Conservation (phyloP, 352 stramenopile genomes). For the Globisporangium yorkense region DNA sequence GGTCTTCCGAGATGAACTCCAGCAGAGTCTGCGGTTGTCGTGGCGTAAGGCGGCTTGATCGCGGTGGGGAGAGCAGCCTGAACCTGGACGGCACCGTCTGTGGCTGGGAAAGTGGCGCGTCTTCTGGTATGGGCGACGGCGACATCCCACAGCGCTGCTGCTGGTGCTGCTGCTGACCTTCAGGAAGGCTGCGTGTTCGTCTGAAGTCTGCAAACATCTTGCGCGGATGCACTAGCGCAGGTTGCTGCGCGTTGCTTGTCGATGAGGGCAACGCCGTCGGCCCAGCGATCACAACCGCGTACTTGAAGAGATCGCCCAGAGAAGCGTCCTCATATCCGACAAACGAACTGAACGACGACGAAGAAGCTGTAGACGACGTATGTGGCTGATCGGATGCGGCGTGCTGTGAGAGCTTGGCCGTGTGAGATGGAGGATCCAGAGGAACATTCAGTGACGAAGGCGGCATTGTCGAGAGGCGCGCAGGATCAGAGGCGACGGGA, state of each 20-base stretch:
- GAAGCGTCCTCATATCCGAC: constrained; percentile 38
- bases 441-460: too few species aligned
- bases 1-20: constrained; percentile 28
- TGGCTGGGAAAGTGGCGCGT: constrained; percentile 12
- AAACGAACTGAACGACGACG: constrained; percentile 18
- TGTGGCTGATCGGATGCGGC: background rate
- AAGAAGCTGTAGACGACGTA: constrained; percentile 1
- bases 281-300: constrained; percentile 55
- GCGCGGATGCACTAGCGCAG: constrained; percentile 17
- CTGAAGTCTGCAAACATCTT: constrained; percentile 31
- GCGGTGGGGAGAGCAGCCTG: constrained; percentile 17
- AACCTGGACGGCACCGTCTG: constrained; percentile 15
- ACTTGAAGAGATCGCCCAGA: constrained; percentile 62
- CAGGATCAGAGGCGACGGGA: too few species aligned
- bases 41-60: constrained; percentile 19
- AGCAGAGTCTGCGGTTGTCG: constrained; percentile 20
- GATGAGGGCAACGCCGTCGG: constrained; percentile 15
- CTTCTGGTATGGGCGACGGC: constrained; percentile 11
- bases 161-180: constrained; percentile 20
- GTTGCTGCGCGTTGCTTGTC: constrained; percentile 23
- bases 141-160: background rate
- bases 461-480: too few species aligned
- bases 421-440: too few species aligned
- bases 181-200: constrained; percentile 31
- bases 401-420: background rate